Percentiles rank a stretch among this genome's conserved stretches.
These are phyloP conservation scores for Azolla pinnata DNA, from an alignment of 75 land plant genomes.

Conservation along the genomic window DNA sequence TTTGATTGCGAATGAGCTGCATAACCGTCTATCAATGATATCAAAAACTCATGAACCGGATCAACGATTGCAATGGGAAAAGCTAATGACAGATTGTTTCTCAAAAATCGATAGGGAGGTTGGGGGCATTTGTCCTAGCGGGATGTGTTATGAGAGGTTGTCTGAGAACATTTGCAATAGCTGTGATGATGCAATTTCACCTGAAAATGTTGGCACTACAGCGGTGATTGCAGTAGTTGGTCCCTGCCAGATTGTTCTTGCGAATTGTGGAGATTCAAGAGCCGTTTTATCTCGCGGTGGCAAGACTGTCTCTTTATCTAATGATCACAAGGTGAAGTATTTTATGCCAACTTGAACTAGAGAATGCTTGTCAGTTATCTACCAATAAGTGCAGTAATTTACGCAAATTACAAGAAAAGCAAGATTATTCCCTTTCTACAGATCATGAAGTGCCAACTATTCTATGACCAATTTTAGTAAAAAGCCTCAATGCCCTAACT, in stretches of 20 bases:
- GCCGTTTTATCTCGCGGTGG: slow-evolving; percentile 54
- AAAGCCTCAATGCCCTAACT: too few species aligned
- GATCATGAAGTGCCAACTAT: too few species aligned
- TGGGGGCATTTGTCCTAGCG: slow-evolving; percentile 20
- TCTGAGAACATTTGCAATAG: neutral
- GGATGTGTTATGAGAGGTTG: too few species aligned
- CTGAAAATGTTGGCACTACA: slow-evolving; percentile 51
- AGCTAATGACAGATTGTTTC: too few species aligned
- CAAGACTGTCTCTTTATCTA: slow-evolving; percentile 34
- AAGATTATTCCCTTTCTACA: too few species aligned
- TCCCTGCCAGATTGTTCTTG: slow-evolving; percentile 42
- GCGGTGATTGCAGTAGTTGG: slow-evolving; percentile 48
- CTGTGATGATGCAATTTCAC: slow-evolving; percentile 19
- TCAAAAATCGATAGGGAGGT: slow-evolving; percentile 28
- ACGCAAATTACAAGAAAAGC: neutral
- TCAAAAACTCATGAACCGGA: too few species aligned
- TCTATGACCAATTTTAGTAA: too few species aligned
- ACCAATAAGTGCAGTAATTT: neutral
- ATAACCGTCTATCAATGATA: neutral
- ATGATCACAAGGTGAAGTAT: slow-evolving; percentile 52
- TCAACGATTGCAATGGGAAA: too few species aligned
- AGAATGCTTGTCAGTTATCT: neutral
- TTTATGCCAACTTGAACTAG: too few species aligned
- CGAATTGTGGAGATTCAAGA: slow-evolving; percentile 67
- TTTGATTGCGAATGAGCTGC: too few species aligned